Percentiles rank a stretch among this genome's conserved stretches.
Conservation (phyloP, 192 early-diverging fungal species). For the Rhizophagus sp. region DNA sequence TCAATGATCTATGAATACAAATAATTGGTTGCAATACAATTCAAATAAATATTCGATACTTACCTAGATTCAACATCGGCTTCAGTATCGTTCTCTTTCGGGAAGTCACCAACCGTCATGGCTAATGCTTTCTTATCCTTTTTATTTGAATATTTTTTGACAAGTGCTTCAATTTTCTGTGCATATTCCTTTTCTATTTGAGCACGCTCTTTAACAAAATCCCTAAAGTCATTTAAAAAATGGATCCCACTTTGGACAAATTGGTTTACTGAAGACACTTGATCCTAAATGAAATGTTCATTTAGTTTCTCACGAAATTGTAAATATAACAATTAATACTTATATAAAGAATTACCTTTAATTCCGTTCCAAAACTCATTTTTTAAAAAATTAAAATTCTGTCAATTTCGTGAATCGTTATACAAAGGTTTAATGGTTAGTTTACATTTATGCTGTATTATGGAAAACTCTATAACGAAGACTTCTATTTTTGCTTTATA, state of each 20-base stretch:
- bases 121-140: conserved; percentile 39
- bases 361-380: conserved; percentile 28
- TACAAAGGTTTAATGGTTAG: neutral
- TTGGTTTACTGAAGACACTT: conserved; percentile 52
- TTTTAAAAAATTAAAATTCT: neutral
- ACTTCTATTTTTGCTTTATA: no score
- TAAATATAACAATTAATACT: neutral
- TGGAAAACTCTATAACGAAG: no score
- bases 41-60: conserved; percentile 11
- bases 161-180: conserved; percentile 62
- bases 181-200: conserved; percentile 73
- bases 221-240: conserved; percentile 67
- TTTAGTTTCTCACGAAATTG: neutral
- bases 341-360: conserved; percentile 9
- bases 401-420: neutral
- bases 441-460: neutral
- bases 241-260: conserved; percentile 57
- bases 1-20: conserved; percentile 14
- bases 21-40: neutral
- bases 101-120: conserved; percentile 34
- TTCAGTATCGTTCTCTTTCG: conserved; percentile 35
- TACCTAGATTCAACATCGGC: conserved; percentile 43
- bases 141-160: conserved; percentile 56
- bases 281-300: conserved; percentile 41
- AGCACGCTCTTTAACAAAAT: conserved; percentile 68